phyloP scores from a whole-genome alignment of 2,329 filamentous ascomycete genomes.

The Exserohilum turcica region DNA sequence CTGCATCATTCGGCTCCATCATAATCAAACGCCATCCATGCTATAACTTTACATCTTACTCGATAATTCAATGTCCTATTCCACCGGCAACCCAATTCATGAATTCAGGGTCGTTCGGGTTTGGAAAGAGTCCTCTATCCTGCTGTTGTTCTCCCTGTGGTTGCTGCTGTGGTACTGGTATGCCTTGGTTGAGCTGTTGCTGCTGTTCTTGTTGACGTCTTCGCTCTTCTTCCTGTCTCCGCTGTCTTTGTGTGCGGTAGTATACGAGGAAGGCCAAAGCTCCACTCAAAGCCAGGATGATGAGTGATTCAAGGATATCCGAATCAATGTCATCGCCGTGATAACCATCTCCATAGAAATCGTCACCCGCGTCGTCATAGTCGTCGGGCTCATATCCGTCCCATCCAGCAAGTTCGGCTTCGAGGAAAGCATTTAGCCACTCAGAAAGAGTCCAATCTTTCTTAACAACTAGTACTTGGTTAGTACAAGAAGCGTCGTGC shows the following conservation, averaged over 20 bases:
- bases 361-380: conserved; percentile 53
- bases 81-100: conserved; percentile 71
- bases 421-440: conserved; percentile 85
- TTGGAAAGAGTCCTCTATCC: conserved; percentile 67
- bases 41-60: neutral
- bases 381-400: conserved; percentile 61
- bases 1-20: too few species aligned
- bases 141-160: conserved; percentile 37
- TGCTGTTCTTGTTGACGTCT: conserved; percentile 36
- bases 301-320: conserved; percentile 79
- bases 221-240: conserved; percentile 51
- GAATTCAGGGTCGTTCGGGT: conserved; percentile 69
- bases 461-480: conserved; percentile 59
- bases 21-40: conserved; percentile 1
- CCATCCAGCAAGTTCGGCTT: conserved; percentile 60
- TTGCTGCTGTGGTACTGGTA: conserved; percentile 31
- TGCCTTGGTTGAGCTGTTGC: conserved; percentile 36
- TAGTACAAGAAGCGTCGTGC: conserved; percentile 4
- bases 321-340: conserved; percentile 67
- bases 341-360: conserved; percentile 64
- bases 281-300: conserved; percentile 79
- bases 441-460: conserved; percentile 80
- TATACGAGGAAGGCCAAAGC: conserved; percentile 79
- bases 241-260: conserved; percentile 70
- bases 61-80: conserved; percentile 60